These are phyloP conservation scores for Dioscorea dumetorum DNA, from an alignment of 106 monocot genomes.

Conservation along the genomic window DNA sequence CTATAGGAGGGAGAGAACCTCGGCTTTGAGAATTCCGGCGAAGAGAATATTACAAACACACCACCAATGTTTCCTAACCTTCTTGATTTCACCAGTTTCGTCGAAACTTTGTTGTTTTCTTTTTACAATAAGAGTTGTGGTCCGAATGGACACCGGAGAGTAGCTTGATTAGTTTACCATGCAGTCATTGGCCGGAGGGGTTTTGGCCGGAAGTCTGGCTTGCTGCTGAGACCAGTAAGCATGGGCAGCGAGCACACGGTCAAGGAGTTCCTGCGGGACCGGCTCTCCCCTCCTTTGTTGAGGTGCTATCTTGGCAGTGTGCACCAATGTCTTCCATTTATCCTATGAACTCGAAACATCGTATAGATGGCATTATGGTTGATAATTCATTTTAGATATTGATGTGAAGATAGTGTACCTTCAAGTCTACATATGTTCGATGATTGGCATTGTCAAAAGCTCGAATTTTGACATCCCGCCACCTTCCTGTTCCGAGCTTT, in stretches of 20 bases:
- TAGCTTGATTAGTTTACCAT: conserved; percentile 22
- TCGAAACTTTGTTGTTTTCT: not conserved
- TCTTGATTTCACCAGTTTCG: not conserved
- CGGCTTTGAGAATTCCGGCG: conserved; percentile 4
- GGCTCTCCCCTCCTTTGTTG: conserved; percentile 96
- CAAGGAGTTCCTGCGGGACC: conserved; percentile 89
- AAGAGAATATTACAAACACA: conserved; percentile 11
- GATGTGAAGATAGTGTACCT: conserved; percentile 31
- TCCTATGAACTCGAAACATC: conserved; percentile 35
- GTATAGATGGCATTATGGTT: not conserved
- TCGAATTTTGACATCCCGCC: conserved; percentile 89
- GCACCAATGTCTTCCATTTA: conserved; percentile 98
- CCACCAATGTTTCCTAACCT: too few relatives aligned
- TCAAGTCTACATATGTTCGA: conserved; percentile 94
- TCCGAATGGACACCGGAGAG: too few relatives aligned
- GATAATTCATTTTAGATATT: not conserved
- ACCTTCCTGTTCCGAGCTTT: conserved; percentile 95
- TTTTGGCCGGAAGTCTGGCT: conserved; percentile 52
- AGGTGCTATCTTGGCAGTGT: conserved; percentile 83
- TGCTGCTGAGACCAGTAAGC: conserved; percentile 88
- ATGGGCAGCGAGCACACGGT: conserved; percentile 79
- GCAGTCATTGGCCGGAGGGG: conserved; percentile 15
- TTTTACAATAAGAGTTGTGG: not conserved
- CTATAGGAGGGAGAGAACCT: conserved; percentile 1
- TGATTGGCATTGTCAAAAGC: conserved; percentile 91